phyloP scores from a whole-genome alignment of 805 yeast genomes.

The Wickerhamomyces hampshirensis region DNA sequence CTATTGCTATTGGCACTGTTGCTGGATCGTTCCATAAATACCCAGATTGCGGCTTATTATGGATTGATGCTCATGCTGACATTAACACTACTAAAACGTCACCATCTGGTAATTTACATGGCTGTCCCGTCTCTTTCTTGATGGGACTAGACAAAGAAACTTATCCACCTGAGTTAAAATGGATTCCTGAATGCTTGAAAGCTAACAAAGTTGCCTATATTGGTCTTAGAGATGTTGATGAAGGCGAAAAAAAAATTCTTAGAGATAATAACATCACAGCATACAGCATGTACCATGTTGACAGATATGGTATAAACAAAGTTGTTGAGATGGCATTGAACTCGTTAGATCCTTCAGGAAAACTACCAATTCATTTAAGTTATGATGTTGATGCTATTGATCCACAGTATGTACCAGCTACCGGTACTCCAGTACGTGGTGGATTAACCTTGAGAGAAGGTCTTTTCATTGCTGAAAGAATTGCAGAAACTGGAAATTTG shows the following conservation, averaged over 20 bases:
- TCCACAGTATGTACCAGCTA: constrained; percentile 90
- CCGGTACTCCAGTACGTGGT: constrained; percentile 97
- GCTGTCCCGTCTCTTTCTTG: constrained; percentile 91
- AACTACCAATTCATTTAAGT: constrained; percentile 76
- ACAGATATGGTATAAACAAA: constrained; percentile 85
- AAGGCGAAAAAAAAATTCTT: constrained; percentile 73
- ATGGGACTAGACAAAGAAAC: constrained; percentile 69
- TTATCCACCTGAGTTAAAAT: constrained; percentile 69
- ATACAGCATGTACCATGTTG: constrained; percentile 93
- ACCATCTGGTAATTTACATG: constrained; percentile 88
- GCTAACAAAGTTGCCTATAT: constrained; percentile 80
- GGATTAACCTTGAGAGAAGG: constrained; percentile 95
- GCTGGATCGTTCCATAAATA: constrained; percentile 72
- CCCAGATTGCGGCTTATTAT: constrained; percentile 85
- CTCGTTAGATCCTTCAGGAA: constrained; percentile 65
- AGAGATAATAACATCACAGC: constrained; percentile 72
- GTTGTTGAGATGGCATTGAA: constrained; percentile 90
- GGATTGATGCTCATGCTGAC: constrained; percentile 99
- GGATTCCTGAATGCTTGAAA: constrained; percentile 72
- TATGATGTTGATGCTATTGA: constrained; percentile 97
- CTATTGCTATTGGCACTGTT: constrained; percentile 91
- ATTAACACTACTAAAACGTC: constrained; percentile 85
- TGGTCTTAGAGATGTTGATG: constrained; percentile 91
- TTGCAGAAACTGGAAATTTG: constrained; percentile 85
- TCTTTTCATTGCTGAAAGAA: constrained; percentile 83